Evolutionary conservation across 768 basidiomycete genomes (phyloP), one percentile per base, ranked within the genome.

Genomic region (Mycena polygramma): DNA sequence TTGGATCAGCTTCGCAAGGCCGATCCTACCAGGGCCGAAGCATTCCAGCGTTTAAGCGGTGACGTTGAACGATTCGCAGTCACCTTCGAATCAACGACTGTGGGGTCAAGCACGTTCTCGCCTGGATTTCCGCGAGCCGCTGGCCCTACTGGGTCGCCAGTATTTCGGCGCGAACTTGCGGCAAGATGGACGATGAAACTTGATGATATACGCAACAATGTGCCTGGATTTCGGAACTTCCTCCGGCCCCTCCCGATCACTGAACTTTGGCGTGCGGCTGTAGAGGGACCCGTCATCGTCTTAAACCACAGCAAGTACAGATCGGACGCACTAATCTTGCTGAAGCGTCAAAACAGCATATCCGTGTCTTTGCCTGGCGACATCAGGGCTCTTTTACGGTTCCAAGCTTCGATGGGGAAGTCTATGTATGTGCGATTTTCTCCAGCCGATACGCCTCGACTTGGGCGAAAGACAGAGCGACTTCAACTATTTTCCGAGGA

Each of bases 251-350:
- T 70, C 17, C 77, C 76, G 1, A 78, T 69, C 37, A 26, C 71
- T 7, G 73, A 75, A 52, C 67, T 79, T 7, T 71, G 53, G 20
- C 36, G 6, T 1, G 78, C 75, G 20, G 8, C 17, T 17, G 36
- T 26, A 11, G 46, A 36, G 10, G 59, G 59, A n/a, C 59, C 59
- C 7, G 59, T 61, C 20, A 61, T 61, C 37, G 35, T 48, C 59
- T 26, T 61, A 9, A 61, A 61, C 15, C 20, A 49, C 26, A 61
- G 59, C 17, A 75, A 75, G 17, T 26, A 7, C 8, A 72, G 66
- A 39, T 77, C 75, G 10, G 74, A 79, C 39, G 77, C 77, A 22
- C 36, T 78, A 41, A 77, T 79, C 45, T 63, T 75, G 15, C 72
- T 75, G 24, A 59, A 57, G 22, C 8, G 66, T 15, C 22, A 22